Evolutionary conservation across 148 eudicot genomes (phyloP), one percentile per base, ranked within the genome.

Genomic region (Polygonum aviculare): DNA sequence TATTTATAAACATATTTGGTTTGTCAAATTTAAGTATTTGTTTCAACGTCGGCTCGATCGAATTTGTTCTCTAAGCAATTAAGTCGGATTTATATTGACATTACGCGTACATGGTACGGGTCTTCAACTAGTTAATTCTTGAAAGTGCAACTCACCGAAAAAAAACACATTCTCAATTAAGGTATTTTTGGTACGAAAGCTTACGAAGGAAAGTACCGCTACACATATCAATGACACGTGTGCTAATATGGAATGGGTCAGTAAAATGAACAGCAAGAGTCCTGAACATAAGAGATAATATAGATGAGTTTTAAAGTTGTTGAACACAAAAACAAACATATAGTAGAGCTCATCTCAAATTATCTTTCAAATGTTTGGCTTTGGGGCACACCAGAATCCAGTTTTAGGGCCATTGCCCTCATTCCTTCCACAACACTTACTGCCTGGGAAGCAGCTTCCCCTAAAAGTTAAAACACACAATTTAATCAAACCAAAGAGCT

Each of bases 191-290:
- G 22, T 7, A 39, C 74, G 57, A 22, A 36, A 16, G 51, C 33
- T 39, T 87, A 95, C 98, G 87, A 87, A 95, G 97, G 83, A 92
- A 75, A 76, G 96, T 92, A 74, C 94, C 98, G n/a, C 83, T 85
- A 83, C 98, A 92, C 79, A 89, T 90, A 85, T 92, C 97, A 73
- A 88, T 87, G 79, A 95, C 93, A 76, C 96, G 93, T 19, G 91
- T 90, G 78, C 86, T 88, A 78, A 95, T 85, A 41, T 89, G 85
- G 85, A 95, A 89, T 41, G 97, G 98, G 75, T 95, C 96, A 11
- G 98, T 92, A 79, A 92, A 95, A 89, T 95, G 98, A 78, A 92
- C 93, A 75, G 98, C 97, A 77, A 92, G 57, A 35, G 98, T 95
- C 88, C 97, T 94, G 90, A 67, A 15, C 19, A 35, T 7, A 67